phyloP scores from a whole-genome alignment of 768 basidiomycete species.

The Mycena pura region DNA sequence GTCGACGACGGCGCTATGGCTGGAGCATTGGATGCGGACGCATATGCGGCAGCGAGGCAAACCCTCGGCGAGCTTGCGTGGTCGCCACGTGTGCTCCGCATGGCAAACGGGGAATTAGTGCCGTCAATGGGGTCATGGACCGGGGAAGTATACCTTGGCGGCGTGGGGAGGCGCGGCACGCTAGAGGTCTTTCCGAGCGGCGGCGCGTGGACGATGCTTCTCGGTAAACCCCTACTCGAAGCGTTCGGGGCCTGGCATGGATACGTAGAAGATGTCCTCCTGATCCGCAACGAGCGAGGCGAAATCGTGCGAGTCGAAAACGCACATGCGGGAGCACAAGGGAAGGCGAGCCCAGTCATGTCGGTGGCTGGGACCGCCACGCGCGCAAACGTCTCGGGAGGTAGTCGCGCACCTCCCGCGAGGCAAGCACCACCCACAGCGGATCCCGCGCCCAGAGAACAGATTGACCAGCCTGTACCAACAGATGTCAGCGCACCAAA shows the following conservation, averaged over 20 bases:
- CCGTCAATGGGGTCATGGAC: constrained; percentile 16
- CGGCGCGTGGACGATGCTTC: too few relatives aligned
- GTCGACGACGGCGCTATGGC: constrained; percentile 26
- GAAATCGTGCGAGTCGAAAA: neutral
- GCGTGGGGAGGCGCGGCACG: neutral
- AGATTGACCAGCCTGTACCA: neutral
- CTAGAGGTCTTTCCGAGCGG: constrained; percentile 26
- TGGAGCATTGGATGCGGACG: neutral
- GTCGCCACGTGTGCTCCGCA: constrained; percentile 10
- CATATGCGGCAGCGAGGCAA: neutral
- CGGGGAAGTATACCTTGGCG: constrained; percentile 12
- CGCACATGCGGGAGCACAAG: neutral
- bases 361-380: constrained; percentile 12
- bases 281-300: neutral
- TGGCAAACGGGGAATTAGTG: constrained; percentile 24
- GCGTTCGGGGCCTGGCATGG: constrained; percentile 19
- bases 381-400: constrained; percentile 19
- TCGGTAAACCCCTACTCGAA: constrained; percentile 14
- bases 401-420: constrained; percentile 20
- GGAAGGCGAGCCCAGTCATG: neutral
- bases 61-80: neutral
- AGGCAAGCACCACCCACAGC: constrained; percentile 6
- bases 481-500: neutral
- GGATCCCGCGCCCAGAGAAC: neutral
- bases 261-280: neutral